Evolutionary conservation across 2,329 filamentous ascomycete species (phyloP).

Genomic region (Sclerotinia trifoliorum): DNA sequence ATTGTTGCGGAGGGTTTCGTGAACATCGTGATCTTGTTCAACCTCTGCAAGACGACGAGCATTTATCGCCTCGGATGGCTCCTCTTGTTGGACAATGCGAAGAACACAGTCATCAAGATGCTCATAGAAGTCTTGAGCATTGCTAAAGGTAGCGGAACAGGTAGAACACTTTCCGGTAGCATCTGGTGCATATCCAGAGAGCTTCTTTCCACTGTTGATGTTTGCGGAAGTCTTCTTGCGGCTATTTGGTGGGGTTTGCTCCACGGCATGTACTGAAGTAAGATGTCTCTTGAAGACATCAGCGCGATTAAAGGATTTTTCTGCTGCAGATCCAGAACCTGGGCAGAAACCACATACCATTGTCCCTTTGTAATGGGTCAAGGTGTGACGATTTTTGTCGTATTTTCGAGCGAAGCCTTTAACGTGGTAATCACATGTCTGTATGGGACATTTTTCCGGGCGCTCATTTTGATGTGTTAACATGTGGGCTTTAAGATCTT

Average conservation of each 20-base stretch:
- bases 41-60: constrained; percentile 64
- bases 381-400: constrained; percentile 93
- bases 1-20: constrained; percentile 63
- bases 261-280: constrained; percentile 88
- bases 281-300: constrained; percentile 97
- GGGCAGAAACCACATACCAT: constrained; percentile 98
- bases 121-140: constrained; percentile 95
- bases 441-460: constrained; percentile 93
- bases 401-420: constrained; percentile 97
- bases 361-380: constrained; percentile 96
- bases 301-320: constrained; percentile 94
- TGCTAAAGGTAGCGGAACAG: constrained; percentile 79
- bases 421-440: constrained; percentile 86
- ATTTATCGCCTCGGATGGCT: constrained; percentile 67
- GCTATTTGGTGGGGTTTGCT: constrained; percentile 89
- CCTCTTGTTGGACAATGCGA: constrained; percentile 69
- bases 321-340: constrained; percentile 78
- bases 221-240: constrained; percentile 60
- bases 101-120: constrained; percentile 79
- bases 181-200: constrained; percentile 69
- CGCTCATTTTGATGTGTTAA: constrained; percentile 91
- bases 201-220: constrained; percentile 49
- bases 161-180: constrained; percentile 89
- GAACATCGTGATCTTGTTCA: constrained; percentile 61
- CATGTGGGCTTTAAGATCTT: constrained; percentile 81